These are phyloP conservation scores for Haplosporangium gracile DNA, from an alignment of 192 early-diverging fungal species.

Conservation along the genomic window DNA sequence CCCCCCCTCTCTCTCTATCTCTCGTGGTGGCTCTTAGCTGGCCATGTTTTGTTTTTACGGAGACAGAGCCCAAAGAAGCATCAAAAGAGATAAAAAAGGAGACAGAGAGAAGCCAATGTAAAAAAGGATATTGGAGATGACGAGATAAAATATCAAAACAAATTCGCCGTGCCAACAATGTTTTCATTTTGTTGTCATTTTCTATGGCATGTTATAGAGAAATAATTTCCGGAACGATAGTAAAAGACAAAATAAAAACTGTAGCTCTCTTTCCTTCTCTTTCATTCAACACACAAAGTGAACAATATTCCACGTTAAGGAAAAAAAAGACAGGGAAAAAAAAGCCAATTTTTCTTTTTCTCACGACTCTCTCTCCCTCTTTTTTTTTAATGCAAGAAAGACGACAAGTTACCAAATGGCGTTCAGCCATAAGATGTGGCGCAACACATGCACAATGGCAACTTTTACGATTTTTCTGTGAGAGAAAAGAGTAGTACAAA, in stretches of 20 bases:
- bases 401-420: not conserved
- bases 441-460: not conserved
- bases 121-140: not conserved
- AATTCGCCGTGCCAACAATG: not conserved
- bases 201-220: not conserved
- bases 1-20: not conserved
- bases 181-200: not conserved
- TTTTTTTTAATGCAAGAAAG: not conserved
- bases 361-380: not conserved
- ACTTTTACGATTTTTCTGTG: not conserved
- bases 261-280: not conserved
- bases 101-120: not conserved
- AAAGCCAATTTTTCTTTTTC: not conserved
- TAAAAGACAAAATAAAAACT: not conserved
- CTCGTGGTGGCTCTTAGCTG: not conserved
- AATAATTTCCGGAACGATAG: not conserved
- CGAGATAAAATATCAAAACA: not conserved
- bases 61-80: not conserved
- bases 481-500: not conserved
- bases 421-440: not conserved
- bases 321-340: not conserved
- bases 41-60: not conserved
- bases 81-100: conserved; percentile 1
- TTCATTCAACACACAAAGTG: conserved; percentile 14
- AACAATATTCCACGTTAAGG: conserved; percentile 9